phyloP scores from a whole-genome alignment of 1,284 basidiomycete genomes.

The Sporisorium exsertum region DNA sequence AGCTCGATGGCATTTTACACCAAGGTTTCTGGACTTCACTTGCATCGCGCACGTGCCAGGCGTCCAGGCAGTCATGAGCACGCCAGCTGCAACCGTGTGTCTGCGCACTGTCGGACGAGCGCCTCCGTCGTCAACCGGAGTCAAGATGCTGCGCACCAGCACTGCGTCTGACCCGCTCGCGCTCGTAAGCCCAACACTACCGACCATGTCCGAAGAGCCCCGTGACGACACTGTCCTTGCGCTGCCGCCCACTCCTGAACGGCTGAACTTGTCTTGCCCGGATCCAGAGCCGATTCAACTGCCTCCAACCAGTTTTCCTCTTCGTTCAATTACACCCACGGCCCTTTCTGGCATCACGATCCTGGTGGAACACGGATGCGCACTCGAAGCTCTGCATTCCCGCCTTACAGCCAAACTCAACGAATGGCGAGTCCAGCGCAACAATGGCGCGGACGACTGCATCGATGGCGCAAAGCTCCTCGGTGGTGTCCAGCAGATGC shows the following conservation, averaged over 20 bases:
- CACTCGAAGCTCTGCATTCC: conserved; percentile 33
- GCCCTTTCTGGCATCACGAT: conserved; percentile 24
- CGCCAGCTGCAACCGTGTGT: conserved; percentile 26
- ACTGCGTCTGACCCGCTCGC: conserved; percentile 1
- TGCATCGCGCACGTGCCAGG: conserved; percentile 26
- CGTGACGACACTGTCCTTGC: neutral
- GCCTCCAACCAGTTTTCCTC: conserved; percentile 21
- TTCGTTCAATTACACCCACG: conserved; percentile 8
- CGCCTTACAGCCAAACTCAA: conserved; percentile 32
- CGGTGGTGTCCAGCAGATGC: conserved; percentile 33
- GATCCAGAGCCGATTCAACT: conserved; percentile 23
- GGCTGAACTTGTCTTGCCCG: conserved; percentile 14
- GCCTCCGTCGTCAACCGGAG: conserved; percentile 17
- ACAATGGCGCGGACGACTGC: conserved; percentile 8
- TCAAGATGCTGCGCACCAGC: conserved; percentile 1
- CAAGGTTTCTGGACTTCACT: conserved; percentile 33
- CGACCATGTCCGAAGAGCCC: conserved; percentile 20
- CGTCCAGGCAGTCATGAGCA: conserved; percentile 38
- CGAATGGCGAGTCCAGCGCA: conserved; percentile 29
- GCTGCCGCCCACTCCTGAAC: conserved; percentile 27
- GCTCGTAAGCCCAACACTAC: conserved; percentile 11
- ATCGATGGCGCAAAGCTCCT: conserved; percentile 22
- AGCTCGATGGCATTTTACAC: conserved; percentile 37
- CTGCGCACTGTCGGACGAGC: conserved; percentile 29
- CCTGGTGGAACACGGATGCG: conserved; percentile 31